phyloP scores from a whole-genome alignment of 1,284 basidiomycete species.

The Microbotryum saponariae region DNA sequence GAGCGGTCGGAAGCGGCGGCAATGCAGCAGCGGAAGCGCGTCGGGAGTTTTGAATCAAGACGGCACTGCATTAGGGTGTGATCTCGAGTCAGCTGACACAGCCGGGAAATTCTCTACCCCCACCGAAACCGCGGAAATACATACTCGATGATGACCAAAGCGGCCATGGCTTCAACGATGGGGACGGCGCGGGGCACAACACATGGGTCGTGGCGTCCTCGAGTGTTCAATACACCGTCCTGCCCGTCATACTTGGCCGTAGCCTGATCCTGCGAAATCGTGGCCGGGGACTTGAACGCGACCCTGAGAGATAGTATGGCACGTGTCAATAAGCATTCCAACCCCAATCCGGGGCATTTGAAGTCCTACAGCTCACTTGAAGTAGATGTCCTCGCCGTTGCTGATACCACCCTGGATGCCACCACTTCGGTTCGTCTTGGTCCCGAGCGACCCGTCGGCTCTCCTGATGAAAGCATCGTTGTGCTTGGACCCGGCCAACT shows the following conservation, averaged over 20 bases:
- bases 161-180: slow-evolving; percentile 97
- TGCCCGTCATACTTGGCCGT: slow-evolving; percentile 92
- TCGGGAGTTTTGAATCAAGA: slow-evolving; percentile 78
- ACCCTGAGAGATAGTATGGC: slow-evolving; percentile 49
- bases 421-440: slow-evolving; percentile 90
- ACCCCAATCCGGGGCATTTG: too few relatives aligned
- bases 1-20: slow-evolving; percentile 63
- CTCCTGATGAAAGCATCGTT: slow-evolving; percentile 80
- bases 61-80: slow-evolving; percentile 44
- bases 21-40: slow-evolving; percentile 57
- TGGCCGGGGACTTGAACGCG: slow-evolving; percentile 97
- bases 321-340: background rate
- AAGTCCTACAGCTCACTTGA: slow-evolving; percentile 54
- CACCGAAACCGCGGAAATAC: slow-evolving; percentile 24
- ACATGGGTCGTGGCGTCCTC: slow-evolving; percentile 74
- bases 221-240: slow-evolving; percentile 73
- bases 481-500: slow-evolving; percentile 84
- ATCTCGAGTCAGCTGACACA: background rate
- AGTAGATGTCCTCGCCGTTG: slow-evolving; percentile 97
- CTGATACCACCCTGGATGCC: slow-evolving; percentile 97
- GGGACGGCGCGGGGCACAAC: slow-evolving; percentile 95
- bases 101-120: background rate
- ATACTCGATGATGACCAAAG: slow-evolving; percentile 85
- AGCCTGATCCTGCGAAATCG: slow-evolving; percentile 83
- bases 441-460: slow-evolving; percentile 65